phyloP scores from a whole-genome alignment of 345 rosid genomes.

The Citrus hindsii region DNA sequence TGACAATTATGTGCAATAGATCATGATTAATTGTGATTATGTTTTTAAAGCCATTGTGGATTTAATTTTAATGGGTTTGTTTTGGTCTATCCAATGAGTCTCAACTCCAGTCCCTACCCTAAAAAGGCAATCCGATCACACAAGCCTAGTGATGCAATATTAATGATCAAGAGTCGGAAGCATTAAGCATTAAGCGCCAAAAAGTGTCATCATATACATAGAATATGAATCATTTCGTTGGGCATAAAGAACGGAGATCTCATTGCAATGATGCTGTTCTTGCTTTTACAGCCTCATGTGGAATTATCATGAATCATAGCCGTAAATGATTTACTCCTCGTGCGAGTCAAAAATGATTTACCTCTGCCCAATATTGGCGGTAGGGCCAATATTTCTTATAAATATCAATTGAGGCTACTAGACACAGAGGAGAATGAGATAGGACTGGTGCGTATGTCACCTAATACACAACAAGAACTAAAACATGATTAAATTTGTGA shows the following conservation, averaged over 20 bases:
- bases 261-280: slow-evolving; percentile 5
- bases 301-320: neutral
- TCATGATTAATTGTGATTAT: slow-evolving; percentile 20
- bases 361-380: neutral
- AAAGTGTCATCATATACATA: neutral
- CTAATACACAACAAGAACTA: neutral
- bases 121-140: slow-evolving; percentile 10
- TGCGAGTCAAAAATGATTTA: neutral
- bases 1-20: slow-evolving; percentile 34
- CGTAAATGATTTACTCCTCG: neutral
- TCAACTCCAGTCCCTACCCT: neutral
- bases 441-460: neutral
- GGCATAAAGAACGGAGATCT: slow-evolving; percentile 4
- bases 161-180: slow-evolving; percentile 11
- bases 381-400: neutral
- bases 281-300: slow-evolving; percentile 5
- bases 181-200: neutral
- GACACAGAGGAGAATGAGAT: neutral
- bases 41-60: neutral
- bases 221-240: slow-evolving; percentile 17
- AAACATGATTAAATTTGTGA: neutral
- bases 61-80: slow-evolving; percentile 10
- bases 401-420: neutral
- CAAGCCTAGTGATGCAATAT: slow-evolving; percentile 9
- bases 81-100: slow-evolving; percentile 1